Evolutionary conservation across 208 protist genomes (phyloP), one percentile per base, ranked within the genome.

Genomic region (Leishmania tropica): DNA sequence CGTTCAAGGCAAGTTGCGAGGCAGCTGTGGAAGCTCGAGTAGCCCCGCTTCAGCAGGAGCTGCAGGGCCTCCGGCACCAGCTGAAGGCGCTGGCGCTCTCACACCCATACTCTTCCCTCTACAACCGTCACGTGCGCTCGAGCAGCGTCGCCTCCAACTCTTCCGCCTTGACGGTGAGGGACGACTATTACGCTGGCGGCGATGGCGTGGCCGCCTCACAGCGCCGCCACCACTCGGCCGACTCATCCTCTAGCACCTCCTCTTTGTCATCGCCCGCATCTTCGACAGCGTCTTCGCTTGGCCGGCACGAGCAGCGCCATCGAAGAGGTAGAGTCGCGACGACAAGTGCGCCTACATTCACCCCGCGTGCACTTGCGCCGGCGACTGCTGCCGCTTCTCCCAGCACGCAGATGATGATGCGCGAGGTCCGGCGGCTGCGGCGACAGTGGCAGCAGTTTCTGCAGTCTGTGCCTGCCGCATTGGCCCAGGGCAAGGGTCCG

Each of bases 391-490:
- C 35, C 4, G n/a, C 62, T 64, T 85, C 81, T 11, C 72, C 77
- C 62, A 78, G 71, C 5, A 76, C 74, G n/a, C 45, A 53, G 40
- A 65, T 21, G 21, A 79, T 85, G 83, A 70, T 80, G 35, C 78
- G 65, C 10, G 92, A 93, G 79, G 88, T 95, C 70, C 87, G 80
- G 56, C 83, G 83, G 11, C 84, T 95, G 78, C 85, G 91, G 4
- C 78, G 47, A 54, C 88, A 92, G 81, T 94, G 91, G 91, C 35
- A 67, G 31, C 83, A 86, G 40, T 83, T 90, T 51, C 60, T 90
- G n/a, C 53, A 75, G 58, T 72, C 75, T 10, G 68, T 81, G 28
- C 78, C 74, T 0, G 21, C 70, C 10, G 51, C 76, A 40, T 15
- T 78, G 51, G 35, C 37, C 40, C 11, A 56, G 54, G 35, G 40